These are phyloP conservation scores for Mortierella sp. DNA, from an alignment of 371 early-diverging fungal genomes.

Conservation along the genomic window DNA sequence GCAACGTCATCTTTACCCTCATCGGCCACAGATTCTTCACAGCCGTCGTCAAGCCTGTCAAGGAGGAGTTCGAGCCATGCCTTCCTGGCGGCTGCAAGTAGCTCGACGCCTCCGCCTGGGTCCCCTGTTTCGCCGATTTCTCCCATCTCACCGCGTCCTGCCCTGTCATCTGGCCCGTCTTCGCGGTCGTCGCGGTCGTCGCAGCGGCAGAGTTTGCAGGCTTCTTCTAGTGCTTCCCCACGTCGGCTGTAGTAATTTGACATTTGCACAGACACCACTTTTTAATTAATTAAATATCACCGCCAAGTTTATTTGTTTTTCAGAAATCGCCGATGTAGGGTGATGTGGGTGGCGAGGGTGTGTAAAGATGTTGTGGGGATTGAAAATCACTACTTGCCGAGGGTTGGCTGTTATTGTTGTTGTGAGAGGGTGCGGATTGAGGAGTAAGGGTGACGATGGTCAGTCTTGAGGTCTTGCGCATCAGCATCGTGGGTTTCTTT, in stretches of 20 bases:
- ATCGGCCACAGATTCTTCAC: not conserved
- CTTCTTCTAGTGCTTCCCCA: not conserved
- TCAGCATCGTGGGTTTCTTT: slow-evolving; percentile 21
- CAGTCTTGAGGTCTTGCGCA: slow-evolving; percentile 23
- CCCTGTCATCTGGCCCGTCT: not conserved
- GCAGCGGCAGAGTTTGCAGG: slow-evolving; percentile 25
- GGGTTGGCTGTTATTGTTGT: not conserved
- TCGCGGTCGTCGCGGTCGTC: slow-evolving; percentile 32
- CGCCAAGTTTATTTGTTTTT: not conserved
- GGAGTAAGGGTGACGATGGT: slow-evolving; percentile 21
- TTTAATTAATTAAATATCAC: not conserved
- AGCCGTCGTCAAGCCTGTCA: not conserved
- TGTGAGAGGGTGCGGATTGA: not conserved
- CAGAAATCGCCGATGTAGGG: slow-evolving; percentile 32
- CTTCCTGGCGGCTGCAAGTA: slow-evolving; percentile 6
- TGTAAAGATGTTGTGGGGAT: not conserved
- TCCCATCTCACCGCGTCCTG: slow-evolving; percentile 23
- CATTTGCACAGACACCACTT: not conserved
- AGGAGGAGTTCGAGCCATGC: slow-evolving; percentile 18
- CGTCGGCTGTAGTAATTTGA: not conserved
- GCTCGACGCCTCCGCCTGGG: slow-evolving; percentile 15
- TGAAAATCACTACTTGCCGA: not conserved
- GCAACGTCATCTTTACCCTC: not conserved
- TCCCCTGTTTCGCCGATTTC: slow-evolving; percentile 26
- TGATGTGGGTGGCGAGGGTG: slow-evolving; percentile 13